Evolutionary conservation across 2,329 filamentous ascomycete species (phyloP).

Genomic region (Verticillium nonalfalfae): DNA sequence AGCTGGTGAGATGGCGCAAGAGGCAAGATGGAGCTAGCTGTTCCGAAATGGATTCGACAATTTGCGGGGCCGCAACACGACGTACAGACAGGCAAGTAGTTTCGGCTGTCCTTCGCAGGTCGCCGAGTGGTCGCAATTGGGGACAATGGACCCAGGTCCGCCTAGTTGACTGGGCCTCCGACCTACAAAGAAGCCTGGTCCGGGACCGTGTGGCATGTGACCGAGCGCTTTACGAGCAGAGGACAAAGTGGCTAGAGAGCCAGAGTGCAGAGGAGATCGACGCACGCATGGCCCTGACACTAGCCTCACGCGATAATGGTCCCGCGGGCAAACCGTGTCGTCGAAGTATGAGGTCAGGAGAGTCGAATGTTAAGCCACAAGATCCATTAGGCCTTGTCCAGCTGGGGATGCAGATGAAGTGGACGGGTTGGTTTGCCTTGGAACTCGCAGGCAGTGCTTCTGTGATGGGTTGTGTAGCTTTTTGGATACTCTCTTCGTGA

Average conservation of each 20-base stretch:
- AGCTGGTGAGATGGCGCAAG: conserved; percentile 67
- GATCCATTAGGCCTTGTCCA: conserved; percentile 77
- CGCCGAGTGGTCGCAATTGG: conserved; percentile 18
- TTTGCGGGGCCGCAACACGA: not conserved
- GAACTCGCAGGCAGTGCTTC: conserved; percentile 71
- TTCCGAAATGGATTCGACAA: conserved; percentile 16
- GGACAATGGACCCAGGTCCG: conserved; percentile 43
- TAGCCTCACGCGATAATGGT: not conserved
- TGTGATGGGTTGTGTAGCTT: conserved; percentile 63
- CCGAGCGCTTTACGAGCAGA: conserved; percentile 37
- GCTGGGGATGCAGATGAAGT: conserved; percentile 59
- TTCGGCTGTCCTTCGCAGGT: conserved; percentile 6
- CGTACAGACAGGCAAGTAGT: not conserved
- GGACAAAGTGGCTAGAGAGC: conserved; percentile 64
- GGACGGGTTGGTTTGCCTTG: conserved; percentile 59
- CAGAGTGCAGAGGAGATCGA: conserved; percentile 53
- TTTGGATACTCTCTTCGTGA: conserved; percentile 44
- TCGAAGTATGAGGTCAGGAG: not conserved
- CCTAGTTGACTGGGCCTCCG: conserved; percentile 74
- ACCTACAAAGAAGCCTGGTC: conserved; percentile 69
- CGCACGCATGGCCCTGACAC: not conserved
- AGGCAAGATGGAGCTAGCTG: conserved; percentile 4
- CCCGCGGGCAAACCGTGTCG: not conserved
- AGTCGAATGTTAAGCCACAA: conserved; percentile 24
- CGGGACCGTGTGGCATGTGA: conserved; percentile 68